Evolutionary conservation across 164 flowering plant genomes (phyloP), one percentile per base, ranked within the genome.

Genomic region (Dillenia turbinata): DNA sequence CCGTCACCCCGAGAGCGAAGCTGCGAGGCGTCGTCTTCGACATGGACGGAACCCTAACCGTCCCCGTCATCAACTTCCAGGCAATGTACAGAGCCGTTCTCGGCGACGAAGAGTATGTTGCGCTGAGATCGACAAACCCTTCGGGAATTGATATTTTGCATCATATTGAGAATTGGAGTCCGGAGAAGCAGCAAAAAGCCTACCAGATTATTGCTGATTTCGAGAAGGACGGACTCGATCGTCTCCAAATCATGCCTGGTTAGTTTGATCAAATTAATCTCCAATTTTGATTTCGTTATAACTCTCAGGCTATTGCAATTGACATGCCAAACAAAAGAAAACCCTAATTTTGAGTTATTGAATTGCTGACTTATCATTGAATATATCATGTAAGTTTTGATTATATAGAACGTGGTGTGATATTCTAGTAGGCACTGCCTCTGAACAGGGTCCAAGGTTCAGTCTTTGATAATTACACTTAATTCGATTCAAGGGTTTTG

Each of bases 31-130:
- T 93, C 52, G 97, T 93, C 3, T 93, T 93, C 71, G 98, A 93
- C 87, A 93, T 93, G 97, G 98, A 93, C 79, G 98, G 97, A 51
- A 93, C 98, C 66, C 83, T 93, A 12, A 93, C 98, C 0, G 90
- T 93, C 33, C 97, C 97, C 47, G 97, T 73, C 50, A 93, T 93
- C 62, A 90, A 93, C 61, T 93, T 93, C 63, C 64, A 79, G 10
- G 88, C 97, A 10, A 93, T 93, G 98, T 88, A 88, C 78, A 81
- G 64, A 62, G 74, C 84, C 14, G 96, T 93, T 51, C 80, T 93
- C 9, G 97, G 97, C 19, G 90, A 88, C 17, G 83, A 85, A 11
- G 86, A 79, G 72, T 88, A 87, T 57, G 22, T 54, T 2, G 24
- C 79, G 9, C 58, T 83, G 19, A 81, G 68, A 59, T 67, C 84